A percentile compares a stretch with the other conserved stretches of the same genome.
Conservation (phyloP, 148 eudicot genomes). For the Dianthus caryophyllus region DNA sequence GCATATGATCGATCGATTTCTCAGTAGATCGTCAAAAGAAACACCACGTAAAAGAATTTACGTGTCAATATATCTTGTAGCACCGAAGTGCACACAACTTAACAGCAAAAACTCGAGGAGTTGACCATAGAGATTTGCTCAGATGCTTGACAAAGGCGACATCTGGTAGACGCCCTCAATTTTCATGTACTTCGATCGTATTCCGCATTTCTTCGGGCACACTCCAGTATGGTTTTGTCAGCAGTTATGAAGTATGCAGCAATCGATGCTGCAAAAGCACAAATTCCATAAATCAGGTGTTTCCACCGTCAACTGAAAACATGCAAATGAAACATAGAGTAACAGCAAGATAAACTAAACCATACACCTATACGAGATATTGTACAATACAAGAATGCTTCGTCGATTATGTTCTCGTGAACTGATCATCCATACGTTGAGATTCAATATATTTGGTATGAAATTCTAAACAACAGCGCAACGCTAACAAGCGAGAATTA, state of each 20-base stretch:
- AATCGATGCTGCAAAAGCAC: constrained; percentile 57
- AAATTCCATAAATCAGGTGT: neutral
- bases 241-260: constrained; percentile 86
- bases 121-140: neutral
- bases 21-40: neutral
- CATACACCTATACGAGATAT: neutral
- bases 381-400: neutral
- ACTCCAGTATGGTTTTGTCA: constrained; percentile 77
- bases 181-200: constrained; percentile 35
- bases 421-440: neutral
- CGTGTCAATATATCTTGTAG: neutral
- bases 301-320: neutral
- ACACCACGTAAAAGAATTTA: neutral
- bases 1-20: too few species aligned
- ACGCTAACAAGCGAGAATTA: constrained; percentile 4
- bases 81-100: neutral
- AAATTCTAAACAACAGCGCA: neutral
- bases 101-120: neutral
- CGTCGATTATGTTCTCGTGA: neutral
- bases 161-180: neutral
- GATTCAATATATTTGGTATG: neutral
- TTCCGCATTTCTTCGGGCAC: constrained; percentile 64
- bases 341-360: neutral
- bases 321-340: neutral
- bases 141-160: neutral